Evolutionary conservation across 345 rosid species (phyloP).

Genomic region (Euphorbia lathyris): DNA sequence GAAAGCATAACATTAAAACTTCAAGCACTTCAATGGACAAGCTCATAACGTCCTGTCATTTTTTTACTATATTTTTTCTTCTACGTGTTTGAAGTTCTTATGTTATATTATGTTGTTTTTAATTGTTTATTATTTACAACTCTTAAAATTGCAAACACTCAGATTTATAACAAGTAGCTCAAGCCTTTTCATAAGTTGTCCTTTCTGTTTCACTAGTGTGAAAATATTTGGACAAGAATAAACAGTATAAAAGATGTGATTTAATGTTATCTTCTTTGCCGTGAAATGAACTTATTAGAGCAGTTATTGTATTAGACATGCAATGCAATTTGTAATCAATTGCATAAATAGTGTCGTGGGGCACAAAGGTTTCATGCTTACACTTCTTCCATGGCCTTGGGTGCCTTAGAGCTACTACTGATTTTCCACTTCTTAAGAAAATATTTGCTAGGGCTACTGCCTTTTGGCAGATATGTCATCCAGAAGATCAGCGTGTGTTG

Average conservation of each 20-base stretch:
- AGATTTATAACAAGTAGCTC: too few species aligned
- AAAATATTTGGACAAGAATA: not conserved
- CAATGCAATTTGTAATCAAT: too few species aligned
- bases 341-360: too few species aligned
- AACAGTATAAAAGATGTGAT: not conserved
- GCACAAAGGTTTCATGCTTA: not conserved
- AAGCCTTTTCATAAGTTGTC: not conserved
- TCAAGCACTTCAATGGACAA: not conserved
- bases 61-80: too few species aligned
- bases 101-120: not conserved
- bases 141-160: not conserved
- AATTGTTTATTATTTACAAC: not conserved
- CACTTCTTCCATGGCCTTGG: too few species aligned
- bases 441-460: too few species aligned
- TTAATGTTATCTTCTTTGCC: not conserved
- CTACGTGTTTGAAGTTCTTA: too few species aligned
- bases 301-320: too few species aligned
- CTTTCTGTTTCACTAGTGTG: not conserved
- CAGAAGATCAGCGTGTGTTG: not conserved
- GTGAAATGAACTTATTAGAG: too few species aligned
- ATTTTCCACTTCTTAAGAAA: too few species aligned
- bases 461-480: not conserved
- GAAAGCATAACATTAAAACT: not conserved
- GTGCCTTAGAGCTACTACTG: too few species aligned
- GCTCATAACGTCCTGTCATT: too few species aligned